These are phyloP conservation scores for Exserohilum turcica DNA, from an alignment of 2,329 filamentous ascomycete species.

Conservation along the genomic window DNA sequence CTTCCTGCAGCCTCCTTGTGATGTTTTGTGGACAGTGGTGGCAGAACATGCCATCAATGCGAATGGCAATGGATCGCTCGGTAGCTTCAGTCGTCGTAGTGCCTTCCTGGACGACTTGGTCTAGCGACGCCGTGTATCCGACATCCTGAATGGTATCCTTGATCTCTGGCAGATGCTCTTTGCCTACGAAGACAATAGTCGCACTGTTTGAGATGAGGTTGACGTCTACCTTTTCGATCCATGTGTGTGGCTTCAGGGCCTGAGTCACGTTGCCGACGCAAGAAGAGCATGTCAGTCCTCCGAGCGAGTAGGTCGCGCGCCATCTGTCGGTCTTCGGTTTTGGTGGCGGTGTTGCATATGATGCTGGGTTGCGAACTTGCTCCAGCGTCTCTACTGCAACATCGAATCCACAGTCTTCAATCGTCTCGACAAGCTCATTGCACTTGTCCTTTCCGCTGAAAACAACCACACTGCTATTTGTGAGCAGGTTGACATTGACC, in stretches of 20 bases:
- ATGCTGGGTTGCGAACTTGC: conserved; percentile 11
- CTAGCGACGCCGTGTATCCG: conserved; percentile 50
- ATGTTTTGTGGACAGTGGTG: conserved; percentile 58
- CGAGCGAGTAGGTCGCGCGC: conserved; percentile 56
- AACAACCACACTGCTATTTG: conserved; percentile 56
- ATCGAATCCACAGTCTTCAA: conserved; percentile 57
- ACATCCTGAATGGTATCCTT: conserved; percentile 57
- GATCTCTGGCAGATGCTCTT: conserved; percentile 53
- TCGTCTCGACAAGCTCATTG: conserved; percentile 53
- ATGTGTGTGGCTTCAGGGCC: conserved; percentile 53
- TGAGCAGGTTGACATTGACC: conserved; percentile 59
- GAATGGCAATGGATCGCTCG: conserved; percentile 43
- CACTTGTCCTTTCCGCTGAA: conserved; percentile 54
- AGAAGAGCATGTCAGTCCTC: conserved; percentile 64
- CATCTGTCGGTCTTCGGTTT: conserved; percentile 34
- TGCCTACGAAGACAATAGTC: conserved; percentile 55
- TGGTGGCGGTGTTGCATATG: not conserved
- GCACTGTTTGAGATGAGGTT: conserved; percentile 59
- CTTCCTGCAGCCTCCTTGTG: conserved; percentile 56
- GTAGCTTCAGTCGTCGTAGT: not conserved
- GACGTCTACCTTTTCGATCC: conserved; percentile 55
- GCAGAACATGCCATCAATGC: conserved; percentile 54
- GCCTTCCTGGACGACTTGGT: conserved; percentile 31
- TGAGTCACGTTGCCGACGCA: conserved; percentile 58
- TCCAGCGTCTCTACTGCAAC: conserved; percentile 45